These are phyloP conservation scores for Cercis canadensis DNA, from an alignment of 306 rosid species.

Conservation along the genomic window DNA sequence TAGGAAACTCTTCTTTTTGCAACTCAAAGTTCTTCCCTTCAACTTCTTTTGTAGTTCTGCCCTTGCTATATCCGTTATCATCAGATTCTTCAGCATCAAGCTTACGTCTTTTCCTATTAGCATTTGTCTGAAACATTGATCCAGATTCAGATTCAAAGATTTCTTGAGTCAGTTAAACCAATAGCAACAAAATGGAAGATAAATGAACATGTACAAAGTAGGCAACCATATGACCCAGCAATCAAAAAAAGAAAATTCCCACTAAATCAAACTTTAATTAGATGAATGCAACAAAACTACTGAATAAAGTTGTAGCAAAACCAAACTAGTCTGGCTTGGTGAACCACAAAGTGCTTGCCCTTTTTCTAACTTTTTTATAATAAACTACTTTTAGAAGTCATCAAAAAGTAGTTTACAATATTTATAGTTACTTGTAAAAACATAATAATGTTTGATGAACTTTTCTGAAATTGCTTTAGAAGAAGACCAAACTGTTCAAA, in stretches of 20 bases:
- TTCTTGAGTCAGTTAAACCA: conserved; percentile 14
- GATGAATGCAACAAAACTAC: conserved; percentile 3
- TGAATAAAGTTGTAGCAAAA: too few species aligned
- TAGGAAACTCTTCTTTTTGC: conserved; percentile 86
- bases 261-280: too few species aligned
- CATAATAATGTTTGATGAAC: too few species aligned
- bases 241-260: conserved; percentile 5
- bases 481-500: too few species aligned
- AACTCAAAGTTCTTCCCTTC: conserved; percentile 83
- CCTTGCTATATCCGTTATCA: conserved; percentile 73
- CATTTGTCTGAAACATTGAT: conserved; percentile 71
- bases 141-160: conserved; percentile 32
- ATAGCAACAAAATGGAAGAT: conserved; percentile 28
- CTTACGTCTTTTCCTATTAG: conserved; percentile 85
- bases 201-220: conserved; percentile 7
- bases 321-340: too few species aligned
- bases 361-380: too few species aligned
- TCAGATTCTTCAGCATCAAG: conserved; percentile 87
- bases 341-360: too few species aligned
- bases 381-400: too few species aligned
- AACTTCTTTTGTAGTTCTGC: conserved; percentile 54
- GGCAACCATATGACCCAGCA: conserved; percentile 20
- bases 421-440: too few species aligned
- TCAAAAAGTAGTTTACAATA: too few species aligned
- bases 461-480: too few species aligned